Base-by-base conservation (phyloP, 2,329 filamentous ascomycete genomes). In the Metarhizium rileyi region DNA sequence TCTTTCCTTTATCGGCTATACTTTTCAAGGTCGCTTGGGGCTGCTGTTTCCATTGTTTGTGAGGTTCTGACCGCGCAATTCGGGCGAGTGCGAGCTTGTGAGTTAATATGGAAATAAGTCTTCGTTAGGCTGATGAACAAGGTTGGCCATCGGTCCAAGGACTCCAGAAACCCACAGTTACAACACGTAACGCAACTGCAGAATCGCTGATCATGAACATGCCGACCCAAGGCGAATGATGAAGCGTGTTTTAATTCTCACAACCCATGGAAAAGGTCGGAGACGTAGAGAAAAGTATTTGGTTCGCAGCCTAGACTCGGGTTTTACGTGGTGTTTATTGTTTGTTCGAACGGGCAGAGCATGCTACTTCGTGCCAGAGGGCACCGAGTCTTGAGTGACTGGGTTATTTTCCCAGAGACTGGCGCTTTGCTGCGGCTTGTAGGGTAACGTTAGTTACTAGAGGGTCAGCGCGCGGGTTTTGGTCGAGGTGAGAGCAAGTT, bases 71-170 rank as follows among this genome's bases (percentile, higher is more conserved):
- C 38, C 25, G 22, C 38, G n/a, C 38, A 23, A 25, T 25, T 42
- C 38, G 20, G 22, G 25, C 38, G 20, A 23, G 20, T 42, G 36
- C 22, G n/a, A n/a, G n/a, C n/a, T n/a, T n/a, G n/a, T n/a, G n/a
- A n/a, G n/a, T n/a, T n/a, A n/a, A n/a, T n/a, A n/a, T n/a, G n/a
- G n/a, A n/a, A n/a, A n/a, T n/a, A n/a, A n/a, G n/a, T 6, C 5
- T 38, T 3, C 9, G 33, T 47, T 33, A 47, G 35, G 45, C 35
- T 47, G 45, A 41, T 47, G 45, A 41, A 47, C 12, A 25, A 26
- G 33, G 28, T 26, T 22, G 35, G 45, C 23, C 33, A 14, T 22
- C 45, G 33, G 45, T 27, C 33, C 33, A 33, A 16, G 45, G 16
- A 33, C 26, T 18, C 20, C 45, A 8, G 33, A 47, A n/a, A 33